These are phyloP conservation scores for Gynochthodes officinalis DNA, from an alignment of 257 asterid genomes.

Conservation along the genomic window DNA sequence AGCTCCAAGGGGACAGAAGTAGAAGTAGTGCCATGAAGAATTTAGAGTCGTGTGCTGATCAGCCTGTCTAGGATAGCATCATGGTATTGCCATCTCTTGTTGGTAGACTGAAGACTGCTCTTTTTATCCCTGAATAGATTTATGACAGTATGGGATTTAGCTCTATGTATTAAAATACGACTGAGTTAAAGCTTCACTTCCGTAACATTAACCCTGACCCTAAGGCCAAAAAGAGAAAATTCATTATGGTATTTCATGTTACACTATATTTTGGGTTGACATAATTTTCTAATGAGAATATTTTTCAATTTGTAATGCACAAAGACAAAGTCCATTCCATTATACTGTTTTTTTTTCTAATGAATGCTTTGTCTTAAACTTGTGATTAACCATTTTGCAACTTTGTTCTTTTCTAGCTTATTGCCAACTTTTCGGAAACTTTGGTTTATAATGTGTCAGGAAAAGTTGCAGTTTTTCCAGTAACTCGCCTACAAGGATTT, in stretches of 20 bases:
- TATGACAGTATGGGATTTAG: not conserved
- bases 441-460: too few relatives aligned
- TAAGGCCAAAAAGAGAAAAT: too few relatives aligned
- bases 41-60: constrained; percentile 78
- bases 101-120: constrained; percentile 52
- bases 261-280: not conserved
- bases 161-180: not conserved
- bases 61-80: constrained; percentile 56
- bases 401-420: too few relatives aligned
- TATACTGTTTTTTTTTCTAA: too few relatives aligned
- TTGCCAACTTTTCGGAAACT: too few relatives aligned
- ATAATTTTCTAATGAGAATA: not conserved
- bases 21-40: constrained; percentile 33
- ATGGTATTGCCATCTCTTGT: constrained; percentile 65
- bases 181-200: not conserved
- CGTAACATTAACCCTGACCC: not conserved
- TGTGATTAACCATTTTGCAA: too few relatives aligned
- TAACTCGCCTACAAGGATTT: too few relatives aligned
- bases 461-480: too few relatives aligned
- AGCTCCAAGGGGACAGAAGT: constrained; percentile 46
- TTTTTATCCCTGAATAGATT: constrained; percentile 37
- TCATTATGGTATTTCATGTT: too few relatives aligned
- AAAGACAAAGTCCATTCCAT: too few relatives aligned
- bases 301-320: not conserved
- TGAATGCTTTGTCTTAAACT: too few relatives aligned